Conservation (phyloP, 257 asterid species). For the Solanum chilense region DNA sequence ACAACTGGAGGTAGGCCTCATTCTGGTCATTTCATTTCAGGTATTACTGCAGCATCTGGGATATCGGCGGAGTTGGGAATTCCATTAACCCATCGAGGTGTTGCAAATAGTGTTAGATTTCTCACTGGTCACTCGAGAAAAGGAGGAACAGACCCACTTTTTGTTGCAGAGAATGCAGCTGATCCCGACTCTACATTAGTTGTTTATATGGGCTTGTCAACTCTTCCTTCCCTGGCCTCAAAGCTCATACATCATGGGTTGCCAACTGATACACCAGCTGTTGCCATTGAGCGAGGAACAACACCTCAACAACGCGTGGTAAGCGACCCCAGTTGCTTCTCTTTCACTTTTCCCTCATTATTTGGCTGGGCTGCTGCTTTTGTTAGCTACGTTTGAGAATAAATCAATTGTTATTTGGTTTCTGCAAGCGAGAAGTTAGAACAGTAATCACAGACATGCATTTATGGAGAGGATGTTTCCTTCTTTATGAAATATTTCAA, state of each 20-base stretch:
- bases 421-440: not conserved
- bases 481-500: not conserved
- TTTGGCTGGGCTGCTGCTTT: not conserved
- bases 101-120: conserved; percentile 80
- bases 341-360: not conserved
- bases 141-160: conserved; percentile 89
- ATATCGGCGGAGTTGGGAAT: conserved; percentile 94
- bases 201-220: conserved; percentile 90
- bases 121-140: conserved; percentile 91
- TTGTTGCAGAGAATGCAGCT: conserved; percentile 82
- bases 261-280: conserved; percentile 88
- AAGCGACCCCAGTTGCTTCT: not conserved
- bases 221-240: conserved; percentile 78
- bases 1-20: not conserved
- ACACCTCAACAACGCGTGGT: conserved; percentile 88
- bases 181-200: conserved; percentile 87
- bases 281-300: conserved; percentile 91
- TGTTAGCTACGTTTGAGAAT: not conserved
- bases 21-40: conserved; percentile 24
- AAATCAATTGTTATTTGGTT: not conserved
- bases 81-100: conserved; percentile 94
- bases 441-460: not conserved
- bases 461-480: not conserved
- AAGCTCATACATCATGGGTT: conserved; percentile 63
- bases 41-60: conserved; percentile 98